Evolutionary conservation across 805 yeast species (phyloP), one percentile per base, ranked within the genome.

Genomic region (Spathaspora passalidarum): DNA sequence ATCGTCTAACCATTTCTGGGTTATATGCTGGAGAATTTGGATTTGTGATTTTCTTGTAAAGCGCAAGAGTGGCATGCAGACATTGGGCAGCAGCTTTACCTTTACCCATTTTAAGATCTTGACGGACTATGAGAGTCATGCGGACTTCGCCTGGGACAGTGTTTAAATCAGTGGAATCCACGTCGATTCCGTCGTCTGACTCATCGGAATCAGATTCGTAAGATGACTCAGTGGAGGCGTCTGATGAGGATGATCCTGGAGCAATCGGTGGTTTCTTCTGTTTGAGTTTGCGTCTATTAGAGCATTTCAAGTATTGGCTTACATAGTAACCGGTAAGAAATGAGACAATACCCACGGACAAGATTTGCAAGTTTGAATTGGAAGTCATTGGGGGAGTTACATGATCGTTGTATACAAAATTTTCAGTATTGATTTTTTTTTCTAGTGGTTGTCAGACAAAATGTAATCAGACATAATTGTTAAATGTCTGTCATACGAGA

Each of bases 61-160:
- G 81, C 0, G 94, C 91, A 26, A 94, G 75, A 0, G 98, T 95
- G n/a, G 99, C 99, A 69, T 94, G 99, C 32, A 90, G 84, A 65
- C 98, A 92, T 61, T 94, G 99, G 5, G 99, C 99, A 4, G 98
- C 97, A 2, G 88, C 84, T 61, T 94, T 94, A 18, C 99, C 99
- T 65, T 88, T 89, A 25, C 86, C 82, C 98, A 94, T 94, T 37
- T 81, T 84, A 49, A 94, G 69, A 62, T 94, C 99, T 22, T 84
- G 86, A 49, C 99, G 81, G 4, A 94, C 89, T 2, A 90, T 81
- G 20, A 94, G 70, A 0, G 94, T 90, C 96, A 92, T 86, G 56
- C 86, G 72, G 10, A 85, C 88, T 61, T 86, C 94, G 0, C 94
- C 95, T 0, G 86, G 86, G 2, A 86, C 66, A 14, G 78, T 81